These are phyloP conservation scores for Mrakia hoshinonis DNA, from an alignment of 768 basidiomycete genomes.

Conservation along the genomic window DNA sequence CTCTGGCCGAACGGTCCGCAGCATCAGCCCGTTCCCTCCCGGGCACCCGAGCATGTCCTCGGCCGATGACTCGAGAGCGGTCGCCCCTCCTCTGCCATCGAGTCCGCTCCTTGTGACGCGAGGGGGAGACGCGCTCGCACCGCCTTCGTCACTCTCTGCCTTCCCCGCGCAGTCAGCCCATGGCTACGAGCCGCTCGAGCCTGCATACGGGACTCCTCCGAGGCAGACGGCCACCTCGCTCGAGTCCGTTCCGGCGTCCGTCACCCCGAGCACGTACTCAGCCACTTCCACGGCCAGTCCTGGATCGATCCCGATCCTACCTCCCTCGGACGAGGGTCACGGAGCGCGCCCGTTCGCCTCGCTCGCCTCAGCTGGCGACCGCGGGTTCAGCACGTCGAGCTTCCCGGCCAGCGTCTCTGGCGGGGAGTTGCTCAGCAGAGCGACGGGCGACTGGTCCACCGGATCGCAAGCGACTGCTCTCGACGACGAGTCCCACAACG, in stretches of 20 bases:
- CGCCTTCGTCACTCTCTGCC: neutral
- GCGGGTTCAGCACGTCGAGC: constrained; percentile 8
- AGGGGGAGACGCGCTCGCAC: neutral
- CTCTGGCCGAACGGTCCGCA: constrained; percentile 23
- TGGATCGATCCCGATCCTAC: constrained; percentile 22
- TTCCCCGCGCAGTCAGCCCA: neutral
- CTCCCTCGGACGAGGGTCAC: constrained; percentile 19
- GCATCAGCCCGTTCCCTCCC: constrained; percentile 15
- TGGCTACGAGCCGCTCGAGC: neutral
- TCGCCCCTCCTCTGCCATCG: neutral
- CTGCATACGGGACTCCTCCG: neutral
- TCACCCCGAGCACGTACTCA: neutral
- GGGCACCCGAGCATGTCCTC: neutral
- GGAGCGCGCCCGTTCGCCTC: neutral
- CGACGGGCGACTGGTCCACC: neutral
- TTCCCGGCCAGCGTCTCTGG: constrained; percentile 20
- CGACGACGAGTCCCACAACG: neutral
- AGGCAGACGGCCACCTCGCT: neutral
- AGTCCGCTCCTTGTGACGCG: neutral
- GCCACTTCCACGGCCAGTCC: constrained; percentile 1
- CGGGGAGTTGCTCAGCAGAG: neutral
- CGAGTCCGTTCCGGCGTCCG: neutral
- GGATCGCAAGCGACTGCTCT: neutral
- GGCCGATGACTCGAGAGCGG: neutral
- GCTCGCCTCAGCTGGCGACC: neutral